A percentile compares a stretch with the other conserved stretches of the same genome.
Conservation (phyloP, 257 asterid genomes). For the Anisodus tanguticus region DNA sequence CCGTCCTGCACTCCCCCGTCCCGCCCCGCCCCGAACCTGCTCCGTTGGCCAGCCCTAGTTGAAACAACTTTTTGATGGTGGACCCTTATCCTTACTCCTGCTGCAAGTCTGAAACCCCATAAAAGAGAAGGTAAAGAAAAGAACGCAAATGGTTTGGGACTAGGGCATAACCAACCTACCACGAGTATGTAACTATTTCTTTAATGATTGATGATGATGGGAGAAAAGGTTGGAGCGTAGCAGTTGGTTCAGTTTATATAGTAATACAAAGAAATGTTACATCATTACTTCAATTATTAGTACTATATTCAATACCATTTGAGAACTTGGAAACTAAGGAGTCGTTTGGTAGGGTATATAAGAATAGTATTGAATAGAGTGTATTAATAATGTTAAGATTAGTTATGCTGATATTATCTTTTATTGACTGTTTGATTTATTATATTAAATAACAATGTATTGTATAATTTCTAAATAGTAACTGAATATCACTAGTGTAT, state of each 20-base stretch:
- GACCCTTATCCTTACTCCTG: not conserved
- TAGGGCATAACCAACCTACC: not conserved
- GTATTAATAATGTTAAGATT: no score
- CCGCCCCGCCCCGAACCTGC: no score
- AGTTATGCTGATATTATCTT: no score
- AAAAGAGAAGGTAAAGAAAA: not conserved
- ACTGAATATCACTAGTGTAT: not conserved
- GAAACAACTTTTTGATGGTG: no score
- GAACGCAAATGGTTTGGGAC: not conserved
- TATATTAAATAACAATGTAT: not conserved
- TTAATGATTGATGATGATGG: not conserved
- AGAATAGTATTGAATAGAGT: not conserved
- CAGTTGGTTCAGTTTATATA: slow-evolving; percentile 27
- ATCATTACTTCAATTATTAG: slow-evolving; percentile 37
- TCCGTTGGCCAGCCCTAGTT: no score
- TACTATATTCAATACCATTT: not conserved
- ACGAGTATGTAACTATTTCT: not conserved
- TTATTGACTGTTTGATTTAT: no score
- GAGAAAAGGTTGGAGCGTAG: slow-evolving; percentile 28
- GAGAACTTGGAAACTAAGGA: not conserved
- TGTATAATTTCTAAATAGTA: not conserved
- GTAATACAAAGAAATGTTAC: not conserved
- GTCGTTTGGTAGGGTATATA: no score
- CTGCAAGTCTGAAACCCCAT: not conserved
- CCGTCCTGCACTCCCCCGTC: no score